Conservation (phyloP, 305 asterid species). For the Galium porrigens region DNA sequence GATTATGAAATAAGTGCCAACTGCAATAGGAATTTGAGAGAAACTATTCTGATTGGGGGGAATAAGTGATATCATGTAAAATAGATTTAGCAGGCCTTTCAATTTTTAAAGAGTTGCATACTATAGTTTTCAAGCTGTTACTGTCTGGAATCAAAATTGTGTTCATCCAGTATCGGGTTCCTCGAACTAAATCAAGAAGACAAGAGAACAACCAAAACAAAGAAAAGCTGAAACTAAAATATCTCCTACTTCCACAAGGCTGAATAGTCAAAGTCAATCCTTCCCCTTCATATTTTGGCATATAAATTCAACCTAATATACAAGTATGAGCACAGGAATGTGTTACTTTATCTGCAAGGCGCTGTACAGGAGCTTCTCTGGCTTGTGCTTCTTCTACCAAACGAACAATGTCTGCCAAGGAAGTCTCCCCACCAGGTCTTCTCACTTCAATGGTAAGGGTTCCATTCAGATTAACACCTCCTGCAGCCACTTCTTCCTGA, state of each 20-base stretch:
- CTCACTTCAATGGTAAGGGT: constrained; percentile 77
- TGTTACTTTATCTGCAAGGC: constrained; percentile 89
- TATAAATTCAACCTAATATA: neutral
- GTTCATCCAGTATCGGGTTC: neutral
- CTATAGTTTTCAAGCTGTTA: neutral
- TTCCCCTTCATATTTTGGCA: neutral
- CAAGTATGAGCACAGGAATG: constrained; percentile 1
- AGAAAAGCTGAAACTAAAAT: neutral
- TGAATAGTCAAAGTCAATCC: neutral
- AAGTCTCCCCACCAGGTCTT: constrained; percentile 97
- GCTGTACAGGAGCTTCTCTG: constrained; percentile 95
- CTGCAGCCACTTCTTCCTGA: constrained; percentile 90
- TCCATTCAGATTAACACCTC: constrained; percentile 89
- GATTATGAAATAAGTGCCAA: neutral
- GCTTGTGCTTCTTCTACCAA: constrained; percentile 97
- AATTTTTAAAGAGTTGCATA: neutral
- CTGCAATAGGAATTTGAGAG: neutral
- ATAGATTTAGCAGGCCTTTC: neutral
- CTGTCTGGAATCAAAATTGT: neutral
- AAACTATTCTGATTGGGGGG: neutral
- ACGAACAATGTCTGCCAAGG: constrained; percentile 88
- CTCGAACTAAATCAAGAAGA: neutral
- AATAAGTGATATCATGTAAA: neutral
- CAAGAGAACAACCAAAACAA: constrained; percentile 3
- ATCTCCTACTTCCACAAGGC: neutral